These are phyloP conservation scores for Rhizopogon vulgaris DNA, from an alignment of 768 basidiomycete genomes.

Conservation along the genomic window DNA sequence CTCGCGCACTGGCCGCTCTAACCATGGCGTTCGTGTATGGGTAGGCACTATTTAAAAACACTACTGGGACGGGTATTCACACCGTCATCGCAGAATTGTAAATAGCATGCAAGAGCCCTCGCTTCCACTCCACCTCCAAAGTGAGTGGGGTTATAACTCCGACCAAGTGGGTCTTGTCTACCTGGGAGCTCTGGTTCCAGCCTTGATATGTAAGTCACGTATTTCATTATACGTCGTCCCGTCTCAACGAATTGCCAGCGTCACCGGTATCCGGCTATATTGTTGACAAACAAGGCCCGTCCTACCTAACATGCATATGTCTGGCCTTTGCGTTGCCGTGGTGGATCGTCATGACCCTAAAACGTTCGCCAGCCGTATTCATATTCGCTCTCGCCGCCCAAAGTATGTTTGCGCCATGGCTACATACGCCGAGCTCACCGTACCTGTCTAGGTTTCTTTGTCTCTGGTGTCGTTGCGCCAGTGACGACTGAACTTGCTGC, in stretches of 20 bases:
- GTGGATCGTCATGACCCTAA: slow-evolving; percentile 53
- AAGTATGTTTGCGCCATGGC: slow-evolving; percentile 33
- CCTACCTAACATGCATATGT: slow-evolving; percentile 44
- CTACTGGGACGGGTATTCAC: not conserved
- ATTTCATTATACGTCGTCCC: not conserved
- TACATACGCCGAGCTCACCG: not conserved
- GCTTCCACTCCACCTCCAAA: slow-evolving; percentile 48
- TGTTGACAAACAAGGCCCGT: slow-evolving; percentile 50
- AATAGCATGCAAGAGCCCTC: slow-evolving; percentile 50
- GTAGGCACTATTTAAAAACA: slow-evolving; percentile 25
- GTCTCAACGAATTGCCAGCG: slow-evolving; percentile 30
- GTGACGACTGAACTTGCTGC: slow-evolving; percentile 62
- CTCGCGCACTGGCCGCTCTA: slow-evolving; percentile 43
- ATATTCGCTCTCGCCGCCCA: slow-evolving; percentile 38
- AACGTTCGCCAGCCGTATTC: slow-evolving; percentile 40
- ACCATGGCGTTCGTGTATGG: slow-evolving; percentile 47
- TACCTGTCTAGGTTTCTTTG: slow-evolving; percentile 47
- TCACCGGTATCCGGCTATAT: slow-evolving; percentile 54
- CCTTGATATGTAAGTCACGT: slow-evolving; percentile 49
- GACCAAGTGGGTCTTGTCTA: slow-evolving; percentile 60
- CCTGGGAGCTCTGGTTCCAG: slow-evolving; percentile 57
- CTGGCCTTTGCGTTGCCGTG: slow-evolving; percentile 55
- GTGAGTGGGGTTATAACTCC: slow-evolving; percentile 41
- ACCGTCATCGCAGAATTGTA: slow-evolving; percentile 32
- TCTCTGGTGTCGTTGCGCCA: slow-evolving; percentile 53